Evolutionary conservation across 352 stramenopile species (phyloP).

Genomic region (Globisporangium splendens): DNA sequence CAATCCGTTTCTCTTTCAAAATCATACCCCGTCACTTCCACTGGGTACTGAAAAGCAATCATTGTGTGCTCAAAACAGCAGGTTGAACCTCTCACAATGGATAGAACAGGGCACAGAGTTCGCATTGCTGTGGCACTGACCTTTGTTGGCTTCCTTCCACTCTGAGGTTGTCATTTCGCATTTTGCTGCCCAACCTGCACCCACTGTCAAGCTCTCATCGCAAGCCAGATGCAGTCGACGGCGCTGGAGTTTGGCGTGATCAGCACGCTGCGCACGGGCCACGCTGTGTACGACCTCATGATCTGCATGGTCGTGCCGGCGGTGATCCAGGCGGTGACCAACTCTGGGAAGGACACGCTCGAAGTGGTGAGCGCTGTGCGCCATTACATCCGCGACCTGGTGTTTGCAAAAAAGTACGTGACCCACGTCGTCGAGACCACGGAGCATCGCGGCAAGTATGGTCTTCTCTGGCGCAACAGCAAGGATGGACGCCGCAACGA

Average conservation of each 20-base stretch:
- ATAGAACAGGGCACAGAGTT: too few species aligned
- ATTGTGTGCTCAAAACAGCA: too few species aligned
- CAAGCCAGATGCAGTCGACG: slow-evolving; percentile 21
- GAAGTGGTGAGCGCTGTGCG: slow-evolving; percentile 5
- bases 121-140: too few species aligned
- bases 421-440: slow-evolving; percentile 21
- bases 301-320: slow-evolving; percentile 56
- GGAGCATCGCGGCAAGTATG: slow-evolving; percentile 10
- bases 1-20: too few species aligned
- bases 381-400: slow-evolving; percentile 15
- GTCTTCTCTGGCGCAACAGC: slow-evolving; percentile 13
- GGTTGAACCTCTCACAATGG: too few species aligned
- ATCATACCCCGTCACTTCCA: too few species aligned
- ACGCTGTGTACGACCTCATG: slow-evolving; percentile 48
- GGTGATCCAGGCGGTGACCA: slow-evolving; percentile 37
- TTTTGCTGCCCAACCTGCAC: background rate
- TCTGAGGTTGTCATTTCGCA: background rate
- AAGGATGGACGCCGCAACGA: slow-evolving; percentile 21
- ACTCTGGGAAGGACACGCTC: slow-evolving; percentile 15
- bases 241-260: slow-evolving; percentile 48
- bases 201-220: background rate
- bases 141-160: too few species aligned
- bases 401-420: slow-evolving; percentile 22
- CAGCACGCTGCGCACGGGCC: slow-evolving; percentile 48
- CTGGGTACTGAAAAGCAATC: too few species aligned